These are phyloP conservation scores for Candida frijolesensis DNA, from an alignment of 1,139 yeast genomes.

Conservation along the genomic window DNA sequence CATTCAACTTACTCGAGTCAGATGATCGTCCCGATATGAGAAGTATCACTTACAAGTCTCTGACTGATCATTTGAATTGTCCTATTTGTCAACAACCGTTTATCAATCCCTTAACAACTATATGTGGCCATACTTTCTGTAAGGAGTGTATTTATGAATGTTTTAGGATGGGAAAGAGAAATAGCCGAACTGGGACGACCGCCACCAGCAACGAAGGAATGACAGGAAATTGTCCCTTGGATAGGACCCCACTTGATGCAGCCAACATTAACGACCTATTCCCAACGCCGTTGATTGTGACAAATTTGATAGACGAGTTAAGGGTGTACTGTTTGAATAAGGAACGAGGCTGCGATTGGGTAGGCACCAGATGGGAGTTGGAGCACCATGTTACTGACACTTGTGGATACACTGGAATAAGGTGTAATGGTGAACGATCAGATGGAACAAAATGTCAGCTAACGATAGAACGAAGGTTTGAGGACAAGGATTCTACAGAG, in stretches of 20 bases:
- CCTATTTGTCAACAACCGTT: constrained; percentile 64
- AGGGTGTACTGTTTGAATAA: constrained; percentile 56
- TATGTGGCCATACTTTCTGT: constrained; percentile 65
- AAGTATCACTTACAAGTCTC: constrained; percentile 33
- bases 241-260: constrained; percentile 52
- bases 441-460: constrained; percentile 11
- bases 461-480: constrained; percentile 16
- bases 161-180: constrained; percentile 32
- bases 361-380: constrained; percentile 62
- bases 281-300: constrained; percentile 63
- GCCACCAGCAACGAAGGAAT: constrained; percentile 5
- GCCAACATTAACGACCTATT: constrained; percentile 45
- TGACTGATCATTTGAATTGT: constrained; percentile 57
- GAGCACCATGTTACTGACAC: constrained; percentile 51
- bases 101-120: constrained; percentile 54
- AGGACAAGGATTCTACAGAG: constrained; percentile 14
- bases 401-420: constrained; percentile 55
- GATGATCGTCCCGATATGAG: constrained; percentile 35
- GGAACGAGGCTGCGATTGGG: constrained; percentile 59
- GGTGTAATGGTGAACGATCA: constrained; percentile 37
- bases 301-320: constrained; percentile 65
- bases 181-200: constrained; percentile 8
- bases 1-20: constrained; percentile 21
- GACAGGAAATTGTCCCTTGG: constrained; percentile 59
- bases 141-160: constrained; percentile 53